phyloP scores from a whole-genome alignment of 805 yeast genomes.

The Torulaspora maleeae region DNA sequence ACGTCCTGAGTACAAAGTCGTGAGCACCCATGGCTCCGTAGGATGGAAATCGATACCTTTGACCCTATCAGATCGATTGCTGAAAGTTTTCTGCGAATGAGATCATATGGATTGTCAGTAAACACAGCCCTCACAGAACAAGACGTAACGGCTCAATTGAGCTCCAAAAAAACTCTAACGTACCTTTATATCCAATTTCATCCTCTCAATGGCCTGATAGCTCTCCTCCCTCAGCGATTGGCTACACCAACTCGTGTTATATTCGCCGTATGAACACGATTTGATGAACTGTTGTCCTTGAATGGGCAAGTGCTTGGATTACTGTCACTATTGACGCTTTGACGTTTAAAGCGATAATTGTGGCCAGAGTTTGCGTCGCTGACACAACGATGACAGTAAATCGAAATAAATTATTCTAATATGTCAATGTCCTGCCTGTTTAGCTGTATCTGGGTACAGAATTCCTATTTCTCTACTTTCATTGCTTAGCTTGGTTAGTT shows the following conservation, averaged over 20 bases:
- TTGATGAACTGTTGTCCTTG: conserved; percentile 12
- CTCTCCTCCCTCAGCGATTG: conserved; percentile 3
- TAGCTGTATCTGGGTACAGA: neutral
- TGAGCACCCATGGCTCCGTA: conserved; percentile 91
- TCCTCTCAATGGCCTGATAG: conserved; percentile 7
- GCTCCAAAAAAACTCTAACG: conserved; percentile 11
- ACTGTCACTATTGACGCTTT: neutral
- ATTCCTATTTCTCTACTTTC: neutral
- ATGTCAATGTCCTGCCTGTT: neutral
- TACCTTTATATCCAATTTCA: conserved; percentile 33
- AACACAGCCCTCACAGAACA: neutral
- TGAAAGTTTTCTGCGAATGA: conserved; percentile 62
- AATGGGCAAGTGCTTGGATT: neutral
- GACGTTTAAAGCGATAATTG: neutral
- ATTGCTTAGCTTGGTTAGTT: neutral
- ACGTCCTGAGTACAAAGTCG: conserved; percentile 78
- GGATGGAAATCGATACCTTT: conserved; percentile 98
- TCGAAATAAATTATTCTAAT: neutral
- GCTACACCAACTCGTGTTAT: neutral
- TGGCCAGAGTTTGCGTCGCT: neutral
- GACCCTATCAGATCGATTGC: conserved; percentile 91
- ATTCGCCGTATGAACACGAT: conserved; percentile 3
- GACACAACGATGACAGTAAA: conserved; percentile 4
- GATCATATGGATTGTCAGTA: conserved; percentile 6
- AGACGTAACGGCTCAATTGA: neutral